Evolutionary conservation across 768 basidiomycete species (phyloP), one percentile per base, ranked within the genome.

Genomic region (Cubamyces sp.): DNA sequence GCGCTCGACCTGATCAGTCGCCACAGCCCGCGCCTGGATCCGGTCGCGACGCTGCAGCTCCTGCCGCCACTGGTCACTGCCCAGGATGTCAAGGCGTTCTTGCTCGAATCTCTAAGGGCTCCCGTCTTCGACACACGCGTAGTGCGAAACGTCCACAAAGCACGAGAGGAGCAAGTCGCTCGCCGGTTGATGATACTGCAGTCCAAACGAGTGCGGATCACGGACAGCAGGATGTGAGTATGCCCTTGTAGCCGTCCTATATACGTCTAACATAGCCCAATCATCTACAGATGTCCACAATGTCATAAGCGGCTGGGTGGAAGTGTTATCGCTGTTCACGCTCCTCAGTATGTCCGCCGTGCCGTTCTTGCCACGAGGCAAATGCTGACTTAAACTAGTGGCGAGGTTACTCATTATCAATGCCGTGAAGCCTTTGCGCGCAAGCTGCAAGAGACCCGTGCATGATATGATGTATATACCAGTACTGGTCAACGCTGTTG

Each of bases 381-480:
- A n/a, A 3, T 15, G 39, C 16, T 57, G 25, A 41, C 45, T 16
- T 23, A 43, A 26, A 18, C 12, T 68, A 97, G 95, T 51, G 96
- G 96, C 9, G 94, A 96, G 75, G 96, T 97, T 2, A 98, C 95
- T 0, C 96, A 98, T 75, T 95, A 96, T 73, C 92, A 96, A 64
- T 98, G 96, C 71, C 88, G 94, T 26, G 96, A 97, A 71, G 81
- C 82, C 0, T 97, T 94, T 71, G 78, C 91, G 11, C 77, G 74
- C 51, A 82, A 77, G 59, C 69, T 89, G 55, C 80, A 79, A 47
- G 81, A 83, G 62, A 75, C 43, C 12, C 52, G 67, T 19, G 14
- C 45, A 47, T 65, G 54, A 60, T 6, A 34, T 34, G 34, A 11
- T 1, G 11, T 34, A 9, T 30, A 30, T 30, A 8, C 3, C 8